Evolutionary conservation across 805 yeast genomes (phyloP), one percentile per base, ranked within the genome.

Genomic region (Pichia deserticola): DNA sequence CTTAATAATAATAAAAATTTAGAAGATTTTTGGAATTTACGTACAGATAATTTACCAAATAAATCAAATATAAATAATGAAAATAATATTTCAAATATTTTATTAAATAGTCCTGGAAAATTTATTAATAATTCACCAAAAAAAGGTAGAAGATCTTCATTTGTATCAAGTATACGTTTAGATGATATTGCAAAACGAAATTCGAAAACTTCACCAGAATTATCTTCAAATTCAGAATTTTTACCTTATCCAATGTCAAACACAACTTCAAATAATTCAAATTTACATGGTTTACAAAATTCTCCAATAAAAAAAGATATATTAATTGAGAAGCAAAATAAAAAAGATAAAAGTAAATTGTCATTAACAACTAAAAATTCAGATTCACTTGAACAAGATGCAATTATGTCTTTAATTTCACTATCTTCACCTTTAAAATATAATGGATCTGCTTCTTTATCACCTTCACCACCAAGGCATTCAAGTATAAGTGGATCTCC

Each of bases 381-480:
- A 13, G 65, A 61, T 54, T 62, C 52, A 61, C 64, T 53, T 61
- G 83, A 78, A 53, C 77, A 77, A 56, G 82, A 78, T 44, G 83
- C 83, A 7, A 74, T 78, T 10, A 65, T 73, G 58, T 76, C 82
- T 27, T 66, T 78, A 47, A 78, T 78, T 73, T 75, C 81, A 37
- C 65, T 78, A 39, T 71, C 82, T 7, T 75, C 81, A 1, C 82
- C 83, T 7, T 61, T 60, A 12, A 67, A 64, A 36, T 54, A 51
- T 38, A 15, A 51, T 12, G 49, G 42, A 12, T 44, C 53, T 4
- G 49, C 36, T 1, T 50, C 56, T 12, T 47, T 52, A 28, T 54
- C 57, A 3, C 48, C 52, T 13, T 49, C 55, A 3, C 52, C 54
- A 1, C 53, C 55, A 12, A 37, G 36, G n/a, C 36, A 40, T 8